phyloP scores from a whole-genome alignment of 2,329 filamentous ascomycete species.

The Colletotrichum navitas region DNA sequence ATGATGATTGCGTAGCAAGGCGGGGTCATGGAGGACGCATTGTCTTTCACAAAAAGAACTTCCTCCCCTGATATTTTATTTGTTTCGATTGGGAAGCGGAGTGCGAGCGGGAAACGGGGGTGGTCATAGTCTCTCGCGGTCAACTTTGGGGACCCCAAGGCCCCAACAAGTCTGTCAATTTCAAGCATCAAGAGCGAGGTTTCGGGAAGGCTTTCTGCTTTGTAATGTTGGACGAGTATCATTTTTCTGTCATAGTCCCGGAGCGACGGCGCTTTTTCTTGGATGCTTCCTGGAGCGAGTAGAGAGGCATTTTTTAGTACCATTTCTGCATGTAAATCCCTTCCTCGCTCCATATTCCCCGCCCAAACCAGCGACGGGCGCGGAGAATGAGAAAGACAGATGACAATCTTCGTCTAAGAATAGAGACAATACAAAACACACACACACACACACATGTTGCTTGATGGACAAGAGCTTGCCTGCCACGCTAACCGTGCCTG shows the following conservation, averaged over 20 bases:
- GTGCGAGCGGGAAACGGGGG: neutral
- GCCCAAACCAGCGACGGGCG: neutral
- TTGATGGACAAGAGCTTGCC: neutral
- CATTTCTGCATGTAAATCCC: neutral
- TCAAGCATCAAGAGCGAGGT: slow-evolving; percentile 32
- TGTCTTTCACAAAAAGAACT: neutral
- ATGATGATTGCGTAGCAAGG: neutral
- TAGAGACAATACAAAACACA: neutral
- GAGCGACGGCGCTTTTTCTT: slow-evolving; percentile 11
- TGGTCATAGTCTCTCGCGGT: neutral
- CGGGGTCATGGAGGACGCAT: neutral
- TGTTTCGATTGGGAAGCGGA: slow-evolving; percentile 22
- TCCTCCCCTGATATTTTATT: slow-evolving; percentile 6
- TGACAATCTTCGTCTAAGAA: neutral
- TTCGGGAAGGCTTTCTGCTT: neutral
- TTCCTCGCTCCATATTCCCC: neutral
- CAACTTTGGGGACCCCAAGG: neutral
- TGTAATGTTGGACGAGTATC: slow-evolving; percentile 22
- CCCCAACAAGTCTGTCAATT: slow-evolving; percentile 19
- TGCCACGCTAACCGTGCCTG: neutral
- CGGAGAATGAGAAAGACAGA: neutral
- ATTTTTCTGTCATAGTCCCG: slow-evolving; percentile 1
- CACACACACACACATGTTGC: neutral
- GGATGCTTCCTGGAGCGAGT: neutral
- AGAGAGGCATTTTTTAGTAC: neutral